These are phyloP conservation scores for Davidsoniella australis DNA, from an alignment of 2,329 filamentous ascomycete species.

Conservation along the genomic window DNA sequence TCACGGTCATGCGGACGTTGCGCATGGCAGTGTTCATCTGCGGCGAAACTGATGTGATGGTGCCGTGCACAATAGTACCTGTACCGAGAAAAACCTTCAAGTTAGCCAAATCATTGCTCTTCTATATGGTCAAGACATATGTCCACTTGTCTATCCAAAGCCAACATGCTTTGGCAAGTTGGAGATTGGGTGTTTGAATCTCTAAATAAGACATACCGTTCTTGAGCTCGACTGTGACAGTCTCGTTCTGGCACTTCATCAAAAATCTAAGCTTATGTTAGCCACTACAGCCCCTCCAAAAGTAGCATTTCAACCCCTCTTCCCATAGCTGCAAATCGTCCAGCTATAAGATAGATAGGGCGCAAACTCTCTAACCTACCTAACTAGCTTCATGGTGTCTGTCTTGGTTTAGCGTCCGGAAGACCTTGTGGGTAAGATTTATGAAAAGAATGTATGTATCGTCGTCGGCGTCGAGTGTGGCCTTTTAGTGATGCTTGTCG, in stretches of 20 bases:
- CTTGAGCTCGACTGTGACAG: constrained; percentile 94
- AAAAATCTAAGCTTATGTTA: constrained; percentile 51
- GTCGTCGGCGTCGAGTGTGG: not conserved
- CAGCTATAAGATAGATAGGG: too few species aligned
- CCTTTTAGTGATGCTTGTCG: not conserved
- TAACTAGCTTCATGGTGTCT: constrained; percentile 84
- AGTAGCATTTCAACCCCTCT: too few species aligned
- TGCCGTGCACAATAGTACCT: constrained; percentile 94
- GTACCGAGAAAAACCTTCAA: constrained; percentile 4
- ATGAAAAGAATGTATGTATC: not conserved
- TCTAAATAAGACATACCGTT: constrained; percentile 48
- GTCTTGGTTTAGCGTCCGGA: constrained; percentile 3
- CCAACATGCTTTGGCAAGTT: too few species aligned
- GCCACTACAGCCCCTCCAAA: not conserved
- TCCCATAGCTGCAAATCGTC: too few species aligned
- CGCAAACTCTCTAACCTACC: constrained; percentile 39
- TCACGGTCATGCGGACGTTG: constrained; percentile 90
- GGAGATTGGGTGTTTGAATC: too few species aligned
- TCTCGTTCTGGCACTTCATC: constrained; percentile 99
- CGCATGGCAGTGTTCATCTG: constrained; percentile 97
- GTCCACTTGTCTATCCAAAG: too few species aligned
- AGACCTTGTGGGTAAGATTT: not conserved
- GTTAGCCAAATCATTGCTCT: not conserved
- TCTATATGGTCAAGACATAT: too few species aligned
- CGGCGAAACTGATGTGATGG: constrained; percentile 88